Evolutionary conservation across 2,329 filamentous ascomycete genomes (phyloP).

Genomic region (Colletotrichum musae): DNA sequence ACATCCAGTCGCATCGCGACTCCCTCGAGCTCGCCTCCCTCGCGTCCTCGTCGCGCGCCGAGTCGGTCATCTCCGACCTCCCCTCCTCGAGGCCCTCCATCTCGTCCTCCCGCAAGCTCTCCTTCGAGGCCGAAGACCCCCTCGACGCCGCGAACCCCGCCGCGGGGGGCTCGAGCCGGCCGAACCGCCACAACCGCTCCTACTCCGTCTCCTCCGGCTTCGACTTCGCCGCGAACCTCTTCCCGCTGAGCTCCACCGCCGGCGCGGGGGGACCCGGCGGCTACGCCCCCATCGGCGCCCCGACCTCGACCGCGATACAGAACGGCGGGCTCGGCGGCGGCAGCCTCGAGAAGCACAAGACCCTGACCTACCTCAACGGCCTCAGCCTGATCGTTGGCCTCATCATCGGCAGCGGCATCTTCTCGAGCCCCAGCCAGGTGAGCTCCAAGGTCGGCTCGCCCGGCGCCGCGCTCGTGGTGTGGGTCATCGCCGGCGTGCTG

Average conservation of each 20-base stretch:
- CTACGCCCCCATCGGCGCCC: slow-evolving; percentile 89
- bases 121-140: slow-evolving; percentile 89
- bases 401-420: slow-evolving; percentile 97
- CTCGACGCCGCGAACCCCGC: slow-evolving; percentile 74
- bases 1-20: slow-evolving; percentile 74
- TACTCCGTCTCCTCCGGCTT: slow-evolving; percentile 95
- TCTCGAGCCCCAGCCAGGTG: slow-evolving; percentile 93
- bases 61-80: slow-evolving; percentile 69
- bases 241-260: slow-evolving; percentile 88
- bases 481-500: slow-evolving; percentile 90
- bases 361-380: slow-evolving; percentile 93
- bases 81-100: slow-evolving; percentile 87
- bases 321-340: slow-evolving; percentile 75
- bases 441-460: slow-evolving; percentile 93
- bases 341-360: slow-evolving; percentile 96
- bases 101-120: slow-evolving; percentile 92
- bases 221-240: slow-evolving; percentile 94
- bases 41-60: slow-evolving; percentile 82
- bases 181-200: slow-evolving; percentile 72
- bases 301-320: slow-evolving; percentile 57
- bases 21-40: slow-evolving; percentile 97
- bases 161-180: slow-evolving; percentile 52
- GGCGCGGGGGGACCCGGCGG: slow-evolving; percentile 72
- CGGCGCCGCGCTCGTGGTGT: slow-evolving; percentile 90
- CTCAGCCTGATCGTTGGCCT: slow-evolving; percentile 91